Evolutionary conservation across 176 grass and related monocot genomes (phyloP).

Genomic region (Hordeum marinum): DNA sequence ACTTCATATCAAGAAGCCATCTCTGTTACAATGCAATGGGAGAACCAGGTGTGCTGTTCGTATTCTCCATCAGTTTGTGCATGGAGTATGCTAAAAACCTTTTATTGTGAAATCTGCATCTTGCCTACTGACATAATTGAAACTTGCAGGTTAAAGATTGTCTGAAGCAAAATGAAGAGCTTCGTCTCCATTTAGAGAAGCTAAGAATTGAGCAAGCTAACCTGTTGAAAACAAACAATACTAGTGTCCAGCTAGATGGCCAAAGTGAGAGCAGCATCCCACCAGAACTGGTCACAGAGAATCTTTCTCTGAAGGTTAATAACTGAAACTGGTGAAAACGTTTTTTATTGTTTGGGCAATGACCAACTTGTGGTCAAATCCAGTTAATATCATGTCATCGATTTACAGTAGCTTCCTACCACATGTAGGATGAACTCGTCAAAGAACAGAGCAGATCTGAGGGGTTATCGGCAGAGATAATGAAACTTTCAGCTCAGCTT

Average conservation of each 20-base stretch:
- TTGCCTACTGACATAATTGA: conserved; percentile 9
- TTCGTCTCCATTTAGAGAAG: conserved; percentile 59
- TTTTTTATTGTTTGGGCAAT: not conserved
- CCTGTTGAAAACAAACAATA: conserved; percentile 37
- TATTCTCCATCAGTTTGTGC: not conserved
- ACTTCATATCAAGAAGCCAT: conserved; percentile 66
- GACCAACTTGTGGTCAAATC: not conserved
- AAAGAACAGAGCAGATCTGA: conserved; percentile 81
- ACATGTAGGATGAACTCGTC: conserved; percentile 57
- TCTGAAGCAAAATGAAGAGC: conserved; percentile 90
- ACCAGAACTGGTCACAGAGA: conserved; percentile 51
- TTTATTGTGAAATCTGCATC: not conserved
- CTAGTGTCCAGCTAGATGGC: conserved; percentile 33
- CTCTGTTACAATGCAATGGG: conserved; percentile 72
- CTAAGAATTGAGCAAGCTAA: conserved; percentile 60
- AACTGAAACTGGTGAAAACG: not conserved
- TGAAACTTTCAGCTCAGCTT: conserved; percentile 85
- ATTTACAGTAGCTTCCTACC: conserved; percentile 6
- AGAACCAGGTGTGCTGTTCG: conserved; percentile 55
- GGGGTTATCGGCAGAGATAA: conserved; percentile 58
- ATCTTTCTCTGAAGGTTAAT: conserved; percentile 69
- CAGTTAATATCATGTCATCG: not conserved
- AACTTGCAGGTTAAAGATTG: conserved; percentile 84
- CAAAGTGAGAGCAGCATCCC: conserved; percentile 43
- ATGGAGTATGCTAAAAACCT: not conserved